phyloP scores from a whole-genome alignment of 331 rosid genomes.

The Acacia concinna region DNA sequence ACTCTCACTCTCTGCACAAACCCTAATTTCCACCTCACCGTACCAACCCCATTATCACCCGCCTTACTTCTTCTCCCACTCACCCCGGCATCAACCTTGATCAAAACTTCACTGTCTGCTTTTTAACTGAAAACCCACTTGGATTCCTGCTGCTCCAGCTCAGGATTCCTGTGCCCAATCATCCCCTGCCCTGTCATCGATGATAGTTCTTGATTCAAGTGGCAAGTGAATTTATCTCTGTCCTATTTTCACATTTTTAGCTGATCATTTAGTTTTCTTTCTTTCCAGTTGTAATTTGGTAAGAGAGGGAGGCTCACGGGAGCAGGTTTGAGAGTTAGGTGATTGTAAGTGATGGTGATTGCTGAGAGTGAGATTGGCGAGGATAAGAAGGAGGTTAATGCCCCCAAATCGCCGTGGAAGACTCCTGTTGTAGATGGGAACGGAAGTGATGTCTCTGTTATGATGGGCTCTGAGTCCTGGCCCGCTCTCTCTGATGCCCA shows the following conservation, averaged over 20 bases:
- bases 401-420: conserved; percentile 88
- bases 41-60: not conserved
- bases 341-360: conserved; percentile 59
- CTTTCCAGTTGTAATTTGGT: not conserved
- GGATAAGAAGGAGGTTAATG: conserved; percentile 62
- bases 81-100: conserved; percentile 11
- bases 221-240: conserved; percentile 24
- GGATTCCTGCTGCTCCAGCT: conserved; percentile 8
- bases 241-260: not conserved
- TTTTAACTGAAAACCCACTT: conserved; percentile 18
- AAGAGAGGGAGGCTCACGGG: conserved; percentile 3
- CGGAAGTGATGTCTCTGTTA: conserved; percentile 54
- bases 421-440: conserved; percentile 54
- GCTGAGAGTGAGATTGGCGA: conserved; percentile 69
- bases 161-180: conserved; percentile 13
- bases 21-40: conserved; percentile 39
- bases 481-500: conserved; percentile 86
- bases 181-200: not conserved
- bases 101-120: not conserved
- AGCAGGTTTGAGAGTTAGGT: conserved; percentile 2
- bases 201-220: conserved; percentile 6
- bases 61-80: not conserved
- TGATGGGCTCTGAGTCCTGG: conserved; percentile 82
- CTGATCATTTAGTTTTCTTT: not conserved
- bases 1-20: conserved; percentile 33